Conservation (phyloP, 116 monocot species). For the Cymodocea nodosa region DNA sequence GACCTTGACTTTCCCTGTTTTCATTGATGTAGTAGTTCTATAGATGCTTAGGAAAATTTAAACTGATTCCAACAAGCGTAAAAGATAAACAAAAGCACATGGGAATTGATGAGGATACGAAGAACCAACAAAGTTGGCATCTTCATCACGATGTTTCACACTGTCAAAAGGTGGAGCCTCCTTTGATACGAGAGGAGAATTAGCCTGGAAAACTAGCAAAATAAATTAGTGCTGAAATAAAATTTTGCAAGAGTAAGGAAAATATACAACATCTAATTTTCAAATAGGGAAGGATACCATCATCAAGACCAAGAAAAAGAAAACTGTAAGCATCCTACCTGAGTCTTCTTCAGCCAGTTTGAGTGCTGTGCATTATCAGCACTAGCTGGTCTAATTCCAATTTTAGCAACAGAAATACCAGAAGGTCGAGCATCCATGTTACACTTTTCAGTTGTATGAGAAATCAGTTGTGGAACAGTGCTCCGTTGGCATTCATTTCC, state of each 20-base stretch:
- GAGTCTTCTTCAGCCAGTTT: slow-evolving; percentile 17
- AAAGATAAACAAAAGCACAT: neutral
- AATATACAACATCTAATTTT: neutral
- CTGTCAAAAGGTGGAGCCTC: slow-evolving; percentile 37
- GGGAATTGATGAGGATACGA: slow-evolving; percentile 40
- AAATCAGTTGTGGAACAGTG: slow-evolving; percentile 23
- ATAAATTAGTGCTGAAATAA: slow-evolving; percentile 1
- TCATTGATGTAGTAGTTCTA: slow-evolving; percentile 44
- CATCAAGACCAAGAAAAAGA: neutral
- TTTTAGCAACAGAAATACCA: slow-evolving; percentile 10
- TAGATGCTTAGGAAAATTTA: slow-evolving; percentile 14
- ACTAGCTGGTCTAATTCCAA: slow-evolving; percentile 22
- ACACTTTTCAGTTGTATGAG: slow-evolving; percentile 38
- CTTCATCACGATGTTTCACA: slow-evolving; percentile 45
- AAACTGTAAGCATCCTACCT: slow-evolving; percentile 15
- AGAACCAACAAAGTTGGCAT: slow-evolving; percentile 55
- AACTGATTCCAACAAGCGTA: neutral
- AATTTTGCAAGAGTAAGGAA: neutral
- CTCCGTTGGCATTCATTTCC: neutral
- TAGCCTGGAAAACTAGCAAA: slow-evolving; percentile 17
- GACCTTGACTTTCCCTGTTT: slow-evolving; percentile 30
- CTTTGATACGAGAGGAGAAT: slow-evolving; percentile 17
- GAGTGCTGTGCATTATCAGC: slow-evolving; percentile 10
- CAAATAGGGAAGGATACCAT: neutral
- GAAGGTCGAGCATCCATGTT: slow-evolving; percentile 8